phyloP scores from a whole-genome alignment of 805 yeast genomes.

The Starmerella geochares region DNA sequence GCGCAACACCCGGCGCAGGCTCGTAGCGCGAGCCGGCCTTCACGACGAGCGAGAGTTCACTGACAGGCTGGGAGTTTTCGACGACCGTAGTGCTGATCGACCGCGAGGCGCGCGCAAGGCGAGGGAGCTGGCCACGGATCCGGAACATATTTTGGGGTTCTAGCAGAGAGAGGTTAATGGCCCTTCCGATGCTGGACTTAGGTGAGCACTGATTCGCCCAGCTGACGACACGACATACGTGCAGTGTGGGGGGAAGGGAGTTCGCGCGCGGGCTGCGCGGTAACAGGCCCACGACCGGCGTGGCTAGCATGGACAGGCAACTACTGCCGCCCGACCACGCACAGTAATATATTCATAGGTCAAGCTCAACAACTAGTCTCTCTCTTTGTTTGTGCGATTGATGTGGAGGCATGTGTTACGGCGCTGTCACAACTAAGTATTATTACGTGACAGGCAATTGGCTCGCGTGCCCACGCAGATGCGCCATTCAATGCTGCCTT shows the following conservation, averaged over 20 bases:
- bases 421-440: too few species aligned
- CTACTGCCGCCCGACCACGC: too few species aligned
- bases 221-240: neutral
- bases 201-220: conserved; percentile 9
- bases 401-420: too few species aligned
- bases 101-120: conserved; percentile 11
- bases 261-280: too few species aligned
- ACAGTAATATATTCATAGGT: too few species aligned
- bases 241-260: neutral
- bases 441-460: too few species aligned
- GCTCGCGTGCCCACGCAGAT: too few species aligned
- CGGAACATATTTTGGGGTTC: conserved; percentile 16
- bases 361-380: too few species aligned
- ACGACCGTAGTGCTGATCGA: conserved; percentile 11
- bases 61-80: conserved; percentile 56
- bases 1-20: conserved; percentile 67
- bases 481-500: too few species aligned
- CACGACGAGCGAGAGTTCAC: conserved; percentile 69
- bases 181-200: neutral
- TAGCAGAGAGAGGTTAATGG: neutral
- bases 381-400: too few species aligned
- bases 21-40: conserved; percentile 70
- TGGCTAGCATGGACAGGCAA: too few species aligned
- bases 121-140: conserved; percentile 15
- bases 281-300: too few species aligned